Evolutionary conservation across 257 asterid genomes (phyloP), one percentile per base, ranked within the genome.

Genomic region (Capsicum rhomboideum): DNA sequence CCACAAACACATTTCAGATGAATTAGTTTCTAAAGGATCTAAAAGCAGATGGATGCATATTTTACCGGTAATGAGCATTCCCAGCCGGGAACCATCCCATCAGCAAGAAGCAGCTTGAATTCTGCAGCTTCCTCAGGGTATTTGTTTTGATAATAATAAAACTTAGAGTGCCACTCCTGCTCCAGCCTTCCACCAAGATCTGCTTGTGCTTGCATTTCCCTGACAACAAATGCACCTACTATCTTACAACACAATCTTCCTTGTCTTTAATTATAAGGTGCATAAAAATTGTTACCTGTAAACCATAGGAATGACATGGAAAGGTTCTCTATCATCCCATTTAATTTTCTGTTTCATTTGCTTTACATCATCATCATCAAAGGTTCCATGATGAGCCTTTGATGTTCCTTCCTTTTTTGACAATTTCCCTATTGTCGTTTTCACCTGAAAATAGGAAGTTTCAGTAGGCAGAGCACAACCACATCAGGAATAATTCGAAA

Each of bases 391-490:
- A 71, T 91, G 94, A 53, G 92, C 92, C 83, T 90, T 90, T 14
- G 91, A 90, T 23, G 93, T 89, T 66, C 91, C 93, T 85, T 91
- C 93, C 74, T 90, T 90, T 88, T 89, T 89, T 31, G 93, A 90
- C 88, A 91, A 86, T 64, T 89, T 91, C n/a, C 94, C 94, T 61
- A 91, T 90, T 4, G 13, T 75, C 2, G 90, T 91, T 83, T 89
- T 91, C 83, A 91, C 94, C 93, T 90, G 89, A 78, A 84, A 52
- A 42, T 71, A 16, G 3, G 40, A 20, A 64, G 40, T 31, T 53
- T 66, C 49, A 8, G 75, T 67, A 31, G 75, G 78, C 8, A 37
- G 75, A 8, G 46, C 49, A 67, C 23, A 16, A 67, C 23, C 75
- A 6, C 46, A 29, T n/a, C 26, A 16, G 53, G 78, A 69, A 37